phyloP scores from a whole-genome alignment of 1,284 basidiomycete genomes.

The Ceratobasidium sp. region DNA sequence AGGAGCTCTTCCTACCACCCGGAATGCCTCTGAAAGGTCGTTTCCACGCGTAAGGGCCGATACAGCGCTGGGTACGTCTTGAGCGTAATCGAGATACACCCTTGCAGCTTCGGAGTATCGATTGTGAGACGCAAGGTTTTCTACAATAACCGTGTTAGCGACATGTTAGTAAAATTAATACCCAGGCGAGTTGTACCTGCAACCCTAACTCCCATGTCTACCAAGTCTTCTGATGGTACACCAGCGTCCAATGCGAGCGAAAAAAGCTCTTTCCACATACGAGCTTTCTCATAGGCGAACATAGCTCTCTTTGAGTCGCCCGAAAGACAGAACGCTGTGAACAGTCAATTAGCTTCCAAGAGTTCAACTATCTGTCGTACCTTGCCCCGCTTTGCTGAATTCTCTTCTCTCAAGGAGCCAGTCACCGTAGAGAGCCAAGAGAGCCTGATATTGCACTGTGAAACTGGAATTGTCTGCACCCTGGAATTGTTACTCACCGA shows the following conservation, averaged over 20 bases:
- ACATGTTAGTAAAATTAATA: conserved; percentile 48
- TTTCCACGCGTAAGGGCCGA: conserved; percentile 80
- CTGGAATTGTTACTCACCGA: no score
- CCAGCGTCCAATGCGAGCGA: conserved; percentile 67
- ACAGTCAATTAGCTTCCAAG: not conserved
- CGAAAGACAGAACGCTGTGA: conserved; percentile 75
- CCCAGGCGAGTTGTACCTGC: conserved; percentile 64
- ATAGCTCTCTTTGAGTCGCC: conserved; percentile 72
- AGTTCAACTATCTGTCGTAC: conserved; percentile 58
- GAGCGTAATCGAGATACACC: conserved; percentile 84
- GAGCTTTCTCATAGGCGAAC: conserved; percentile 81
- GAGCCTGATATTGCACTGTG: conserved; percentile 48
- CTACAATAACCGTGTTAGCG: conserved; percentile 51
- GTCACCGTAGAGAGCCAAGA: conserved; percentile 86
- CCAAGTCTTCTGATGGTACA: conserved; percentile 59
- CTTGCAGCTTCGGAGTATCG: conserved; percentile 80
- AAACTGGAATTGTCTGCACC: not conserved
- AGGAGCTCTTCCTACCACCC: conserved; percentile 62
- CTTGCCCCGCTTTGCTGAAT: conserved; percentile 76
- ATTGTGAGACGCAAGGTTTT: conserved; percentile 81
- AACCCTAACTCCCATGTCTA: conserved; percentile 71
- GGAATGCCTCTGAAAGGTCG: conserved; percentile 83
- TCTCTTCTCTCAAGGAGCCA: conserved; percentile 87
- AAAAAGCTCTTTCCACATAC: conserved; percentile 91
- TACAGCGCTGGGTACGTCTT: conserved; percentile 81